phyloP scores from a whole-genome alignment of 2,329 filamentous ascomycete species.

The Cladorrhinum sp. region DNA sequence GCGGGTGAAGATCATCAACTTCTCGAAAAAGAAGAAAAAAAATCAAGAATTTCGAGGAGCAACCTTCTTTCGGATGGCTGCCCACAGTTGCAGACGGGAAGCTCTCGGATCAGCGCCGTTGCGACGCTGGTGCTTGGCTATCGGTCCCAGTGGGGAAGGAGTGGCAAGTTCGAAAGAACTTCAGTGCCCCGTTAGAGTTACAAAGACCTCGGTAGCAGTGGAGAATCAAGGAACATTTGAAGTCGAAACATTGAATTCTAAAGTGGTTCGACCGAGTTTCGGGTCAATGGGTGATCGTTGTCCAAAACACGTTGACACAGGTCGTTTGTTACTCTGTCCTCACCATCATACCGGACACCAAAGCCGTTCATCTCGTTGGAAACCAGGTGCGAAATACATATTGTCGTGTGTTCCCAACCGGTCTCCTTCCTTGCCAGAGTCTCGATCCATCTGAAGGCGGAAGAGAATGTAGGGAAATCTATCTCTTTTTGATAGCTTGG shows the following conservation, averaged over 20 bases:
- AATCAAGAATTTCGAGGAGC: not conserved
- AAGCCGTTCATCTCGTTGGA: too few species aligned
- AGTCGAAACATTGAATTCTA: not conserved
- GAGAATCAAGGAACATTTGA: not conserved
- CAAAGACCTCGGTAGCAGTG: not conserved
- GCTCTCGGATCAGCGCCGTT: not conserved
- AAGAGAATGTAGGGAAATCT: too few species aligned
- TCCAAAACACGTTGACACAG: not conserved
- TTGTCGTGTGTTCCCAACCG: too few species aligned
- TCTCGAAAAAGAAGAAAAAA: not conserved
- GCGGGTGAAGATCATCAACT: not conserved
- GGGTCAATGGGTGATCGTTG: not conserved
- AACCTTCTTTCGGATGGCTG: not conserved
- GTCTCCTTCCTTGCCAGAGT: too few species aligned
- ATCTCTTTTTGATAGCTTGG: too few species aligned
- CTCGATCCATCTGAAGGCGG: too few species aligned
- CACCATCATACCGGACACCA: too few species aligned
- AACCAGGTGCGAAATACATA: too few species aligned
- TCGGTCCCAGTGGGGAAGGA: not conserved
- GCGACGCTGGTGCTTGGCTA: conserved; percentile 1
- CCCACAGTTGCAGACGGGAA: not conserved
- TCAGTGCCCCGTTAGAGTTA: not conserved
- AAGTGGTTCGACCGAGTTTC: not conserved
- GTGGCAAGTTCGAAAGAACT: not conserved
- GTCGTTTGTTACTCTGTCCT: too few species aligned